Evolutionary conservation across 2,329 filamentous ascomycete species (phyloP).

Genomic region (Metarhizium robertsii): DNA sequence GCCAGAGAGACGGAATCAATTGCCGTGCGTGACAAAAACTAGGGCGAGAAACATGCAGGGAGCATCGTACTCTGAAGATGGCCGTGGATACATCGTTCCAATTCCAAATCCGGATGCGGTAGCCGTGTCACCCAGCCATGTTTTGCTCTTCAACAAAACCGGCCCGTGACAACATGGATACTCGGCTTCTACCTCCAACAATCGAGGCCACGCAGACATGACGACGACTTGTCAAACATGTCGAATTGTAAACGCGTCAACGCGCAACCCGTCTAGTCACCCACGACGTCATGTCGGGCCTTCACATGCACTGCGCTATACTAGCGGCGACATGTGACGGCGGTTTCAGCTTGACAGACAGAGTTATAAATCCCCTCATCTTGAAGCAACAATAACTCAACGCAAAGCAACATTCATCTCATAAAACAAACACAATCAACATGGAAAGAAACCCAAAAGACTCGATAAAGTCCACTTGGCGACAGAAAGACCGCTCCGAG

Average conservation of each 20-base stretch:
- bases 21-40: too few relatives aligned
- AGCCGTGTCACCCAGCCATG: too few relatives aligned
- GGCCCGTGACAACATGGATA: too few relatives aligned
- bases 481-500: constrained; percentile 5
- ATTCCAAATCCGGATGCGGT: too few relatives aligned
- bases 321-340: background rate
- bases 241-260: background rate
- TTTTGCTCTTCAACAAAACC: too few relatives aligned
- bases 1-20: too few relatives aligned
- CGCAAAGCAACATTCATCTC: background rate
- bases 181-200: too few relatives aligned
- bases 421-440: background rate
- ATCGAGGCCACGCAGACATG: background rate
- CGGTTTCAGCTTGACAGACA: too few relatives aligned
- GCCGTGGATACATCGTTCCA: too few relatives aligned
- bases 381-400: too few relatives aligned
- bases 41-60: too few relatives aligned
- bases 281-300: background rate
- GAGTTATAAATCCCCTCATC: background rate
- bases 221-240: background rate
- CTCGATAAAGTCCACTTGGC: constrained; percentile 8
- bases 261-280: background rate
- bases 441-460: background rate
- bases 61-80: too few relatives aligned
- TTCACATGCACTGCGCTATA: background rate